Percentiles rank a stretch among this genome's conserved stretches.
These are phyloP conservation scores for Dillenia suffruticosa DNA, from an alignment of 164 flowering plant species.

Conservation along the genomic window DNA sequence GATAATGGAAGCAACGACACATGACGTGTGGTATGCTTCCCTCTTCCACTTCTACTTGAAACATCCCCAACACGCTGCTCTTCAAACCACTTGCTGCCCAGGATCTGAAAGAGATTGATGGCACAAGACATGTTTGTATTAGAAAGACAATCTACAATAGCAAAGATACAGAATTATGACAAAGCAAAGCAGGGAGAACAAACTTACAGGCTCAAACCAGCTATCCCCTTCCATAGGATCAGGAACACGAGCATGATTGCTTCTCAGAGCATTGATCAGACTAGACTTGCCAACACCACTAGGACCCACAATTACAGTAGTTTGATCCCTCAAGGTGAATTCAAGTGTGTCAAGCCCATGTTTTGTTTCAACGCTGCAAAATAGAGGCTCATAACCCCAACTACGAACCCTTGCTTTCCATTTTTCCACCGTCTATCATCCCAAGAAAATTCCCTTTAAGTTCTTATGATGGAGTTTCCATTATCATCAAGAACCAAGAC, in stretches of 20 bases:
- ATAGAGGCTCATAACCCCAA: slow-evolving; percentile 88
- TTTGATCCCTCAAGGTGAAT: slow-evolving; percentile 58
- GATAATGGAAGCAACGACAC: slow-evolving; percentile 86
- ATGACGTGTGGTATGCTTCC: slow-evolving; percentile 94
- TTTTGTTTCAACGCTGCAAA: slow-evolving; percentile 81
- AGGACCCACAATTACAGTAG: slow-evolving; percentile 91
- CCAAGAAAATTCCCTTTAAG: too few relatives aligned
- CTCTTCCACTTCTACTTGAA: slow-evolving; percentile 83
- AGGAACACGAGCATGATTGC: slow-evolving; percentile 18
- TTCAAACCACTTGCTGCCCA: slow-evolving; percentile 81
- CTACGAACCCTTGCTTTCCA: slow-evolving; percentile 70
- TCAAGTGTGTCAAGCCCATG: slow-evolving; percentile 59
- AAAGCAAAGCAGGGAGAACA: slow-evolving; percentile 2
- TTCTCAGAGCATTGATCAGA: slow-evolving; percentile 86
- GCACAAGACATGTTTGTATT: not conserved
- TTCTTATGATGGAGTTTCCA: too few relatives aligned
- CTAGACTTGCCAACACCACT: slow-evolving; percentile 99
- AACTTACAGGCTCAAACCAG: slow-evolving; percentile 58
- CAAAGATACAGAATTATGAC: too few relatives aligned
- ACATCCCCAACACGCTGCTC: slow-evolving; percentile 98
- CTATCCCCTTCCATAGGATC: slow-evolving; percentile 35
- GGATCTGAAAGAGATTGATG: slow-evolving; percentile 31
- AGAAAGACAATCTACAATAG: not conserved
- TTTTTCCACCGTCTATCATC: slow-evolving; percentile 34
- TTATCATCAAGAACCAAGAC: too few relatives aligned